Evolutionary conservation across 176 grass and related monocot genomes (phyloP), one percentile per base, ranked within the genome.

Genomic region (Miscanthus lutarioriparius): DNA sequence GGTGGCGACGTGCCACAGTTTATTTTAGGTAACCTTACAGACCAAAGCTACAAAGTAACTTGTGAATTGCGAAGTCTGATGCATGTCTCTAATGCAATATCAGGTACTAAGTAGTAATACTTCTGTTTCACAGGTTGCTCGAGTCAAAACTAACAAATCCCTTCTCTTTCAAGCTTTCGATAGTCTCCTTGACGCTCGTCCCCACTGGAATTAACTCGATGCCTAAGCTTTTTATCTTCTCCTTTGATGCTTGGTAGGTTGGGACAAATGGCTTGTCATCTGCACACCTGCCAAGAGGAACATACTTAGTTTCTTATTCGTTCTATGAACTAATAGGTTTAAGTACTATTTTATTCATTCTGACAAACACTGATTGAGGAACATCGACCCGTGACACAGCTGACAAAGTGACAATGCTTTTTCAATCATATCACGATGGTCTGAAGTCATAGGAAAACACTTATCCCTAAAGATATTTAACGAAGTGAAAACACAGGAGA

Each of bases 131-230:
- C 74, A 83, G 67, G 37, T 75, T 64, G 59, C 74, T 82, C 4
- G 79, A 47, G 6, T 77, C 75, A 12, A 88, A 83, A 1, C 6
- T 84, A 63, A 88, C 32, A 82, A 95, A 92, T 48, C 93, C 90
- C 44, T 87, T 95, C 7, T 92, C 86, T 72, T 86, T 92, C 51
- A 92, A 87, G 62, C 93, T 91, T 11, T 91, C 83, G 4, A 92
- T 80, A 9, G 93, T 95, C 73, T 95, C 93, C 77, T 91, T 87
- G 44, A 95, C 66, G 43, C 35, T 85, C 0, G 26, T 80, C 47
- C 89, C 73, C 1, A 95, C 8, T 1, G 93, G 83, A 72, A 68
- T 83, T 28, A 89, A 82, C 22, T 92, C 73, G 0, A 89, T 22
- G 2, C 91, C 93, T 78, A 95, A 77, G 49, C 70, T 84, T 79